Evolutionary conservation across 305 asterid genomes (phyloP).

Genomic region (Rubia peregrina): DNA sequence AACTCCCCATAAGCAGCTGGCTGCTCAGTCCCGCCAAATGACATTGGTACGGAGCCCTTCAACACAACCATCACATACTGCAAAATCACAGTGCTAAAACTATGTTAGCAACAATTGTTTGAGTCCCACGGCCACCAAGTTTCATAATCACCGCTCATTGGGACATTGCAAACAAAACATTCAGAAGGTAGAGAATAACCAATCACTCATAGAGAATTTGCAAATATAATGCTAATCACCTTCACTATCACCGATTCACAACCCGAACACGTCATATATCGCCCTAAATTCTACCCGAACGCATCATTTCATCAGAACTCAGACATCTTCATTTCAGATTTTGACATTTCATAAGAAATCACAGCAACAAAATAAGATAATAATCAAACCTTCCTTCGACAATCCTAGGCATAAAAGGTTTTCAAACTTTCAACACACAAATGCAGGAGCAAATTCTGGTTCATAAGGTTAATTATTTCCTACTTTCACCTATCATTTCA

Average conservation of each 20-base stretch:
- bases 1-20: slow-evolving; percentile 87
- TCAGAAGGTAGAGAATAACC: not conserved
- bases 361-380: not conserved
- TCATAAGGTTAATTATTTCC: no score
- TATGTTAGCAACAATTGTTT: not conserved
- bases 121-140: not conserved
- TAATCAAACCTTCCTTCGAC: not conserved
- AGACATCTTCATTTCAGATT: not conserved
- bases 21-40: slow-evolving; percentile 87
- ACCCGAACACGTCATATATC: no score
- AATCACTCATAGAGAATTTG: not conserved
- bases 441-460: not conserved
- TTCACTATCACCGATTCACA: not conserved
- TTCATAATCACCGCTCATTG: not conserved
- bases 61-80: slow-evolving; percentile 92
- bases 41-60: slow-evolving; percentile 88
- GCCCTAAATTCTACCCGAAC: not conserved
- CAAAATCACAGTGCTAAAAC: slow-evolving; percentile 20
- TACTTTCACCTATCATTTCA: no score
- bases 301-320: not conserved
- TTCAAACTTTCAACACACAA: not conserved
- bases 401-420: no score
- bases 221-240: not conserved
- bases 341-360: not conserved
- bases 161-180: not conserved